phyloP scores from a whole-genome alignment of 2,329 filamentous ascomycete genomes.

The Simplicillium aogashimaense region DNA sequence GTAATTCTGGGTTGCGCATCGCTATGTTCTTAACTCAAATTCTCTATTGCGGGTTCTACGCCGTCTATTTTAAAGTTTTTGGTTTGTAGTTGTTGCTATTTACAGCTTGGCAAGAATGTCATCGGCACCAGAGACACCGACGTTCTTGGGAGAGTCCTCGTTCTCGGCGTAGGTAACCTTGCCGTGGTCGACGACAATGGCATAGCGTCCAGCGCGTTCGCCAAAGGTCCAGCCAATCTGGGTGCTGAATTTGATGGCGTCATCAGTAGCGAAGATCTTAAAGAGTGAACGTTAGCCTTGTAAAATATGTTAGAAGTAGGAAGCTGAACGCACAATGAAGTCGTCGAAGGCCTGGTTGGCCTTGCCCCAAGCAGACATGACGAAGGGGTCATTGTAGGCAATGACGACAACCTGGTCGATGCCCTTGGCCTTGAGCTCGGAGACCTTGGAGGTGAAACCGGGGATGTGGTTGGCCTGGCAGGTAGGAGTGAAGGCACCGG shows the following conservation, averaged over 20 bases:
- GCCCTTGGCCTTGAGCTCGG: constrained; percentile 66
- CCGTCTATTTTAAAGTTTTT: constrained; percentile 1
- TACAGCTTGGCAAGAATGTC: constrained; percentile 44
- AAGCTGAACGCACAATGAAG: constrained; percentile 34
- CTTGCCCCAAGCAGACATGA: constrained; percentile 88
- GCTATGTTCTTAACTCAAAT: not conserved
- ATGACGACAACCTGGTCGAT: constrained; percentile 76
- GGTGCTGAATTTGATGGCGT: constrained; percentile 61
- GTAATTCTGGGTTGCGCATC: too few relatives aligned
- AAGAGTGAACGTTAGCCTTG: constrained; percentile 5
- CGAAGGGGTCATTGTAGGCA: constrained; percentile 75
- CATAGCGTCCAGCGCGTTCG: constrained; percentile 69
- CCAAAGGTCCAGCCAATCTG: constrained; percentile 67
- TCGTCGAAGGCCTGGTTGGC: constrained; percentile 70
- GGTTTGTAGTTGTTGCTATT: constrained; percentile 5
- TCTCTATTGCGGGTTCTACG: constrained; percentile 2
- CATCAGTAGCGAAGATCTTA: constrained; percentile 72
- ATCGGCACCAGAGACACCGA: constrained; percentile 41
- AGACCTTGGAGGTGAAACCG: constrained; percentile 64
- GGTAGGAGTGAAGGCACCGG: constrained; percentile 75
- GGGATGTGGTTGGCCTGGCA: constrained; percentile 77
- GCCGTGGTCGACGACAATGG: constrained; percentile 72
- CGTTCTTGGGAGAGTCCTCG: constrained; percentile 41
- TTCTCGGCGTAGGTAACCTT: constrained; percentile 74
- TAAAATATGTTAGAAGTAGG: not conserved